Evolutionary conservation across 345 rosid species (phyloP), one percentile per base, ranked within the genome.

Genomic region (Punica granatum): DNA sequence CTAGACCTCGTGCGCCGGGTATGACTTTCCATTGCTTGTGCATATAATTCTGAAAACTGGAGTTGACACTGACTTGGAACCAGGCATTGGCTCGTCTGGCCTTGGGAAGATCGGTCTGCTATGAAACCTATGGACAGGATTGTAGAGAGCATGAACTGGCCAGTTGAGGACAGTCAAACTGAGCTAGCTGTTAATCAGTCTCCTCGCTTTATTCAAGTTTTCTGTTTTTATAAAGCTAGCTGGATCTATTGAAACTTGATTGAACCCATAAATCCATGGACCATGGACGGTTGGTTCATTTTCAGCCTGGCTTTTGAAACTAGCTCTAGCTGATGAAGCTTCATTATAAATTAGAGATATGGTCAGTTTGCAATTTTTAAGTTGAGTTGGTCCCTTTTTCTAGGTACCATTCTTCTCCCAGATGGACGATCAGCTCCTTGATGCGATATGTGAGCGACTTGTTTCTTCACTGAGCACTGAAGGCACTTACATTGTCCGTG

Each of bases 391-490:
- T 63, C 19, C 44, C 16, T 35, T 16, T 1, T 70, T 75, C 73
- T 77, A 94, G 96, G 97, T 94, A 19, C 92, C 92, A 21, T 91
- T 94, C 72, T 94, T 94, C 85, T 82, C 96, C 1, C 97, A 91
- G 69, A 91, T 94, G 99, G 99, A 94, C 77, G 92, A 88, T 78
- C 97, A 89, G 69, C 86, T 94, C 25, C 92, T 91, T 0, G 97
- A 94, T 73, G 99, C 96, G 33, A 94, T 91, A 70, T 94, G 99
- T 12, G 99, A 94, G 76, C 95, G 91, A 23, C 70, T 86, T 19
- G 91, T 85, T 18, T 94, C 97, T 23, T 91, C 85, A 42, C 80
- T 94, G 77, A 86, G 88, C 72, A 94, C 92, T 0, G 85, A 89
- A 74, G 86, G 85, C 65, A 91, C 92, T 42, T 85, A 81, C 78